Evolutionary conservation across 306 rosid species (phyloP).

Genomic region (Lathyrus tuberosus): DNA sequence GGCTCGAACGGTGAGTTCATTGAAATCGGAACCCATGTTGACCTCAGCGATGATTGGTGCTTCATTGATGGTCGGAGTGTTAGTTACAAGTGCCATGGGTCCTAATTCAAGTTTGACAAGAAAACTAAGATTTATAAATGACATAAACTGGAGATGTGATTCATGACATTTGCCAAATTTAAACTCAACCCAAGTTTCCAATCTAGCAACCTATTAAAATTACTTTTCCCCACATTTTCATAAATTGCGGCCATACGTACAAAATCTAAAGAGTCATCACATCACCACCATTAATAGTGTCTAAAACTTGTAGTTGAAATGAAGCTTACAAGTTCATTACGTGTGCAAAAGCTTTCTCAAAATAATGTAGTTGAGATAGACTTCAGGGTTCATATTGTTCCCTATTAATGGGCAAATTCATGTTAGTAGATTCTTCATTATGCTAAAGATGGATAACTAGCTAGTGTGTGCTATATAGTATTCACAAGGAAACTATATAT

Average conservation of each 20-base stretch:
- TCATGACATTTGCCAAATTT: background rate
- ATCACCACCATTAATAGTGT: conserved; percentile 18
- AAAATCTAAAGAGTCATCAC: conserved; percentile 17
- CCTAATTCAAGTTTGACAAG: conserved; percentile 11
- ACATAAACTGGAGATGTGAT: conserved; percentile 16
- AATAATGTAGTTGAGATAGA: conserved; percentile 34
- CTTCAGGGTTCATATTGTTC: conserved; percentile 38
- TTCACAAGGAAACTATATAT: conserved; percentile 15
- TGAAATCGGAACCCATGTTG: too few relatives aligned
- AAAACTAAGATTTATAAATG: conserved; percentile 1
- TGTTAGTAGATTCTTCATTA: conserved; percentile 37
- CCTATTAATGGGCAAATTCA: conserved; percentile 45
- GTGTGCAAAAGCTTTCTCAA: conserved; percentile 45
- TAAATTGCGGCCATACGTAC: conserved; percentile 31
- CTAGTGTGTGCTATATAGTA: conserved; percentile 15
- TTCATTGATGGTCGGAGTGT: too few relatives aligned
- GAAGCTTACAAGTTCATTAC: conserved; percentile 31
- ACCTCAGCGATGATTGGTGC: too few relatives aligned
- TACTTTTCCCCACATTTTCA: conserved; percentile 4
- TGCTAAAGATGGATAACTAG: conserved; percentile 35
- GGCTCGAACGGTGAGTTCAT: conserved; percentile 67
- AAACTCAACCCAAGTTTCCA: conserved; percentile 9
- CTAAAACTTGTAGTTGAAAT: conserved; percentile 23
- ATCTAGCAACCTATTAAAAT: conserved; percentile 16
- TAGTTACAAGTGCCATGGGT: too few relatives aligned